These are phyloP conservation scores for Penstemon davidsonii DNA, from an alignment of 257 asterid species.

Conservation along the genomic window DNA sequence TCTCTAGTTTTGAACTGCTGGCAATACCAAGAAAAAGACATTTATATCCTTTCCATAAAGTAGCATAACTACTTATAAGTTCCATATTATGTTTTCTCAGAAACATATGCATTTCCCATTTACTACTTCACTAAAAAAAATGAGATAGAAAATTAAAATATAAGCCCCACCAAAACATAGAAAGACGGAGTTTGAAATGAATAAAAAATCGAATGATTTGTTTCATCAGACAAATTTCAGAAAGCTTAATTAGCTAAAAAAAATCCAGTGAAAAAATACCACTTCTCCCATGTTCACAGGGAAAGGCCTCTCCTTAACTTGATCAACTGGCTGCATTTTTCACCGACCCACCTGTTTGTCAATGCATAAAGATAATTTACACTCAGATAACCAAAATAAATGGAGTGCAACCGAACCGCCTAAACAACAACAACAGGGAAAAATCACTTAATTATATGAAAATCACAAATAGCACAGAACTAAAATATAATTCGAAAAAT, in stretches of 20 bases:
- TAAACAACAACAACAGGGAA: background rate
- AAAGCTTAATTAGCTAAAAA: background rate
- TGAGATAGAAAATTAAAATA: background rate
- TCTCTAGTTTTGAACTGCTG: background rate
- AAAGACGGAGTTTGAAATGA: background rate
- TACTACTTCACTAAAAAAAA: background rate
- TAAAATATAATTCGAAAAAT: too few species aligned
- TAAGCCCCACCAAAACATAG: background rate
- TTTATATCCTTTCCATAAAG: background rate
- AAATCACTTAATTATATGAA: background rate
- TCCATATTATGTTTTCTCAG: background rate
- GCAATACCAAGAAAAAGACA: background rate
- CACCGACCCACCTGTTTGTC: conserved; percentile 27
- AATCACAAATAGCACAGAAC: background rate
- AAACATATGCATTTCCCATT: background rate
- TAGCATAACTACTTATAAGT: background rate
- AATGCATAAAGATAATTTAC: conserved; percentile 17
- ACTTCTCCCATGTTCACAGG: conserved; percentile 43
- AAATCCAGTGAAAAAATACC: conserved; percentile 25
- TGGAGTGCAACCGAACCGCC: background rate
- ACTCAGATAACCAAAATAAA: background rate
- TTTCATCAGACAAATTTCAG: background rate
- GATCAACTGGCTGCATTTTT: conserved; percentile 48
- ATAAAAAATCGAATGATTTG: background rate
- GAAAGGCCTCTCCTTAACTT: conserved; percentile 37